Conservation (phyloP, 2,329 filamentous ascomycete genomes). For the Thielaviopsis euricoi region DNA sequence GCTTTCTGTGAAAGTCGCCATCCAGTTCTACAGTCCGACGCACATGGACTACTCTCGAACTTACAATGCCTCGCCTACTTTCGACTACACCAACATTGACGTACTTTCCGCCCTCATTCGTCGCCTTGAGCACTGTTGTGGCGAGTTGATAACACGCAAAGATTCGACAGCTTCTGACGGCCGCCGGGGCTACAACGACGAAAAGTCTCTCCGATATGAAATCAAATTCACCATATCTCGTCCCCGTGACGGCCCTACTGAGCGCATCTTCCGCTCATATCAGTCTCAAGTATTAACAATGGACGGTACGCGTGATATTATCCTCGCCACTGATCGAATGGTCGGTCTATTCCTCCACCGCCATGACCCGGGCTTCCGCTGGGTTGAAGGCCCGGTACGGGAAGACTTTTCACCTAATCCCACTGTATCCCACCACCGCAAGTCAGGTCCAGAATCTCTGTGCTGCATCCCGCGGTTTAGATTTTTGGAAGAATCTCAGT, state of each 20-base stretch:
- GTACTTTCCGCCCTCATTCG: slow-evolving; percentile 32
- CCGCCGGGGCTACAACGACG: slow-evolving; percentile 18
- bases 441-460: slow-evolving; percentile 27
- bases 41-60: slow-evolving; percentile 27
- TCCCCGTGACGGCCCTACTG: slow-evolving; percentile 21
- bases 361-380: slow-evolving; percentile 33
- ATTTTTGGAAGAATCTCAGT: slow-evolving; percentile 28
- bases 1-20: slow-evolving; percentile 27
- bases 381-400: slow-evolving; percentile 27
- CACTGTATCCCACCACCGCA: slow-evolving; percentile 24
- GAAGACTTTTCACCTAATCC: slow-evolving; percentile 22
- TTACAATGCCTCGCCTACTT: slow-evolving; percentile 29
- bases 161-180: slow-evolving; percentile 30
- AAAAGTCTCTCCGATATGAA: slow-evolving; percentile 32
- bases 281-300: slow-evolving; percentile 30
- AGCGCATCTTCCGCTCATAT: slow-evolving; percentile 32
- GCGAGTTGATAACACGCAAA: slow-evolving; percentile 36
- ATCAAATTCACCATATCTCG: slow-evolving; percentile 27
- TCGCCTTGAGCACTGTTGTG: slow-evolving; percentile 33
- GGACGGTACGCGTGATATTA: slow-evolving; percentile 28
- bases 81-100: slow-evolving; percentile 26
- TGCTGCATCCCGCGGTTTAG: slow-evolving; percentile 29
- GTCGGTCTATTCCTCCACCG: slow-evolving; percentile 32
- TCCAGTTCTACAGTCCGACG: slow-evolving; percentile 29
- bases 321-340: slow-evolving; percentile 32